These are phyloP conservation scores for Lecanicillium sp. DNA, from an alignment of 2,329 filamentous ascomycete species.

Conservation along the genomic window DNA sequence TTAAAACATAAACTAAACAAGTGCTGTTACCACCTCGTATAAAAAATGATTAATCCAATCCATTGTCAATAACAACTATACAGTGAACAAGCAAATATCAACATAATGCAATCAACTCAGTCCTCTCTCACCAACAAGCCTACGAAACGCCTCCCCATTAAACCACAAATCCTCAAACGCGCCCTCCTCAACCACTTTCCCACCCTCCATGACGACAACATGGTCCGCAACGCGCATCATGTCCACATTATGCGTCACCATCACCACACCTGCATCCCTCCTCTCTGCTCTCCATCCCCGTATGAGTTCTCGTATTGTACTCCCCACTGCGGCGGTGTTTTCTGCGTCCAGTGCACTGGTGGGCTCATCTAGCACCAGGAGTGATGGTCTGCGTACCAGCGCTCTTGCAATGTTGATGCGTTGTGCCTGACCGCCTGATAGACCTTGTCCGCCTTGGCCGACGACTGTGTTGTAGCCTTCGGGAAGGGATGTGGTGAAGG, in stretches of 20 bases:
- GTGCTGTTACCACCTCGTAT: too few relatives aligned
- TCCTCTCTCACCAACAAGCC: slow-evolving; percentile 30
- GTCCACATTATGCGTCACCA: slow-evolving; percentile 73
- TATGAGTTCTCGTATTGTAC: slow-evolving; percentile 51
- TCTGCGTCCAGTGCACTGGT: slow-evolving; percentile 71
- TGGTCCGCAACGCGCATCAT: slow-evolving; percentile 80
- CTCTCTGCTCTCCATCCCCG: slow-evolving; percentile 13
- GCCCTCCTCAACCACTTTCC: slow-evolving; percentile 59
- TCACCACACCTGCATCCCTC: slow-evolving; percentile 56
- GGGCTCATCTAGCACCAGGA: slow-evolving; percentile 80
- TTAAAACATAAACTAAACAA: too few relatives aligned
- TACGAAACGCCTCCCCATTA: slow-evolving; percentile 35
- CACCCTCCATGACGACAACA: slow-evolving; percentile 64
- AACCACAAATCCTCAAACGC: slow-evolving; percentile 51
- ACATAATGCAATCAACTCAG: background rate
- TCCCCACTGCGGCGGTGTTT: slow-evolving; percentile 54
- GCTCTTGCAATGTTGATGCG: slow-evolving; percentile 74
- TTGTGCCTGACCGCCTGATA: slow-evolving; percentile 80
- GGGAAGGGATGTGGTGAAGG: slow-evolving; percentile 67
- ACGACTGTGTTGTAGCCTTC: slow-evolving; percentile 52
- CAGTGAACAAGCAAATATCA: too few relatives aligned
- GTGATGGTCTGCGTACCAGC: slow-evolving; percentile 57
- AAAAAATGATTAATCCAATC: too few relatives aligned
- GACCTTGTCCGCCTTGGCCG: slow-evolving; percentile 63
- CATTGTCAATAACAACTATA: too few relatives aligned